Evolutionary conservation across 2,329 filamentous ascomycete genomes (phyloP).

Genomic region (Ceratocystis variospora): DNA sequence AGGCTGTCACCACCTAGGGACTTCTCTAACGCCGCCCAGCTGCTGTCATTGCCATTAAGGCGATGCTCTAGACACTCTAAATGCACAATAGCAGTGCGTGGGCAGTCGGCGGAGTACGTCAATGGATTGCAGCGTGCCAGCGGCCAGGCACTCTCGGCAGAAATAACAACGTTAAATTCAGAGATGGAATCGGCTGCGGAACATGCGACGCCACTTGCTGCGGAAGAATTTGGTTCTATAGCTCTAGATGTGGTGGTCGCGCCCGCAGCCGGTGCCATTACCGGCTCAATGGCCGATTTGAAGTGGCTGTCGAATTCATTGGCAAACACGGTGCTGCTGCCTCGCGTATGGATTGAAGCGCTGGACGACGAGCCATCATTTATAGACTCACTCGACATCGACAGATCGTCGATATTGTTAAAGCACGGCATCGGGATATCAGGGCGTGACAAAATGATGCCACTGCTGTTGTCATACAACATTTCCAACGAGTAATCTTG

Average conservation of each 20-base stretch:
- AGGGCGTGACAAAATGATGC: slow-evolving; percentile 24
- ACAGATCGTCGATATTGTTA: slow-evolving; percentile 31
- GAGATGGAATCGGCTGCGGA: slow-evolving; percentile 21
- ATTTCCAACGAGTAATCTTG: slow-evolving; percentile 31
- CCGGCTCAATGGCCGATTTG: slow-evolving; percentile 26
- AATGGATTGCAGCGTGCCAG: slow-evolving; percentile 37
- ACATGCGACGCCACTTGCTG: background rate
- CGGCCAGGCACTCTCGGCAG: slow-evolving; percentile 38
- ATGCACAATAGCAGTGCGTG: slow-evolving; percentile 38
- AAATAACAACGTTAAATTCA: slow-evolving; percentile 36
- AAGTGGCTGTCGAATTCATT: slow-evolving; percentile 27
- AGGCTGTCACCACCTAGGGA: slow-evolving; percentile 26
- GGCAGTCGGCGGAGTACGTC: slow-evolving; percentile 33
- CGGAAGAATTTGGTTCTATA: background rate
- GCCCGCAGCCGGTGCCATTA: slow-evolving; percentile 21
- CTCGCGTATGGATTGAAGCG: slow-evolving; percentile 34
- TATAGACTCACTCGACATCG: slow-evolving; percentile 16
- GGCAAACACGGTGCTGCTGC: slow-evolving; percentile 35
- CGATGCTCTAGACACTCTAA: slow-evolving; percentile 38
- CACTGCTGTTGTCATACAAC: slow-evolving; percentile 29
- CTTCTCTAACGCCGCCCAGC: slow-evolving; percentile 34
- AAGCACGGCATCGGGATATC: slow-evolving; percentile 29
- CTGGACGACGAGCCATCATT: slow-evolving; percentile 28
- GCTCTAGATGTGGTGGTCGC: slow-evolving; percentile 21
- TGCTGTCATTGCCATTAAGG: slow-evolving; percentile 32